Base-by-base conservation (phyloP, 805 yeast species). In the Cyberlindnera misumaiensis region DNA sequence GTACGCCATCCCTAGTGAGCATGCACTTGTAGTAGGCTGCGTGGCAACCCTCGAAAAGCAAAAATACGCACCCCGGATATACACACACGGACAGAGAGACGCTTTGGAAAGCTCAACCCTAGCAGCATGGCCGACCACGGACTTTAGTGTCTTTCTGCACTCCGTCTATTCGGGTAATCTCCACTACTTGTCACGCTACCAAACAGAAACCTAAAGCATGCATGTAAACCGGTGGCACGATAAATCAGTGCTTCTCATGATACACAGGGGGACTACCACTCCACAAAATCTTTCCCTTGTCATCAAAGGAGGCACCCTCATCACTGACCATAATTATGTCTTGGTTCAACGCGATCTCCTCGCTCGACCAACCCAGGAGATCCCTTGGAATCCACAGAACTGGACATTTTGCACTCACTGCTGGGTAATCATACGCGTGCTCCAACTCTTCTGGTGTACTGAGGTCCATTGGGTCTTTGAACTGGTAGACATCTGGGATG, bases 381-480 rank as follows among this genome's bases (percentile, higher is more conserved):
- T 90, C 98, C 41, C 67, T 66, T n/a, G 97, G 94, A 52, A 90
- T 76, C 98, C 98, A 90, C 15, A 90, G 63, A n/a, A 69, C 67
- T 2, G 95, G 95, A 49, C 84, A 73, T 32, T 67, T 58, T 0
- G 81, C 81, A 20, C 75, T 64, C 13, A 81, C 78, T 6, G 81
- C 84, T 3, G 97, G 97, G 53, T 72, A 73, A 52, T 77, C 76
- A 60, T 81, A 90, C 1, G 95, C 93, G 45, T 73, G 77, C 35
- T 72, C 67, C 15, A 56, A 64, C 12, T 60, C 68, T 4, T 61
- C 67, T 3, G 65, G 60, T 20, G 49, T 51, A 4, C 43, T 42
- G 15, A 49, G 47, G 18, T 64, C 68, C n/a, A 70, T 66, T 15
- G 73, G 73, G 28, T 63, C 65, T 10, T 65, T 62, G 41, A 70